Base-by-base conservation (phyloP, 2,329 filamentous ascomycete genomes). In the Macrophomina tecta region DNA sequence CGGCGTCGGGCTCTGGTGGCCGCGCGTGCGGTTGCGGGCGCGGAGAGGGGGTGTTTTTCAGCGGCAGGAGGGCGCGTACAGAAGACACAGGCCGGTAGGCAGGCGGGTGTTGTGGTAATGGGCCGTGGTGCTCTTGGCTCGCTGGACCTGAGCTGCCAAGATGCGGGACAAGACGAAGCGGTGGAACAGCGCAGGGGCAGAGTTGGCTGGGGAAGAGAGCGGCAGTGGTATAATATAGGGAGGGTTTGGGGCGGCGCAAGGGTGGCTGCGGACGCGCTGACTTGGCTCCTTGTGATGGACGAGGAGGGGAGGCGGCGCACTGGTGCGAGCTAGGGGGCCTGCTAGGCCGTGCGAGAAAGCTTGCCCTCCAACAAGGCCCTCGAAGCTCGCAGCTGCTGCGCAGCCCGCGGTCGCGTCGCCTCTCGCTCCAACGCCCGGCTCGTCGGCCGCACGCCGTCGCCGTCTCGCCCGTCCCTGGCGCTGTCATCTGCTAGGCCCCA, bases 121-220 rank as follows among this genome's bases (percentile, higher is more conserved):
- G 40, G 53, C 40, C 38, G 55, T 61, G 56, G 55, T 48, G 58
- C 32, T 48, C 58, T 62, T 62, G 58, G 58, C 58, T 62, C 58
- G 58, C 58, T 62, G 58, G 49, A 42, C 30, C 58, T 48, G 42
- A 34, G 58, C 42, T 61, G 65, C 56, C 55, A 56, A 63, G 58
- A 65, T 55, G 45, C 53, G 58, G 40, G 65, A 67, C 51, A 53
- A 65, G 63, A 65, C 48, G 63, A 65, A 58, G 53, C 49, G 65
- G 65, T 67, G 65, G 56, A 63, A 53, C 56, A 48, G 65, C 49
- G 56, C 49, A 63, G 65, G 55, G 58, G 55, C 48, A 65, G 63
- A 56, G 16, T 32, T 48, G 36, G 53, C 34, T 48, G 62, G 62
- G 62, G 32, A 55, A 55, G 46, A 32, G 14, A 18, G 18, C 18